Base-by-base conservation (phyloP, 164 flowering plant genomes). In the Houttuynia cordata region DNA sequence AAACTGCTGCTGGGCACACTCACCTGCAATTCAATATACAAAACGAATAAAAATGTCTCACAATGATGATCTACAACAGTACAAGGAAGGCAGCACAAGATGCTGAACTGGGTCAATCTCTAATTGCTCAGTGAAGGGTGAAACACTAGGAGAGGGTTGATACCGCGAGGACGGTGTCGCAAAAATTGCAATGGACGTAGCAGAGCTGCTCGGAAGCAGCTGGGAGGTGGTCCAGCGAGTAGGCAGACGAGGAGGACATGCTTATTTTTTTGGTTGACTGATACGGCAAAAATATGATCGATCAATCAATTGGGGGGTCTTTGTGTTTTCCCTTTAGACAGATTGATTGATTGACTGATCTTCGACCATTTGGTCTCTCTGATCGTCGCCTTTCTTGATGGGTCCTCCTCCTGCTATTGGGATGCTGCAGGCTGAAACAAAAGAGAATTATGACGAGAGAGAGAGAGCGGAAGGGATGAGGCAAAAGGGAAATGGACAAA, bases 161-260 rank as follows among this genome's bases (percentile, higher is more conserved):
- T 87, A 91, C 97, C 76, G 93, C 96, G 64, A 91, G 93, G 74
- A 84, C 87, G 51, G 97, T 91, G 80, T 86, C 81, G 67, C 97
- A 91, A 54, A 77, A 76, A 83, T 78, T 80, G 93, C 97, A 91
- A 62, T 78, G 91, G 85, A 91, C 93, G 60, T 91, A 91, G 70
- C 97, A 87, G 73, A 91, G 95, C 74, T 91, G 93, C 72, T 87
- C 96, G 75, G 89, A 78, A 72, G 80, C 17, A 17, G 49, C 49
- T 12, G 83, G 77, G 79, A 73, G 81, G 81, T 85, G 88, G 87
- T 83, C 88, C 80, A 83, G 78, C 25, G 84, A 72, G 73, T 79
- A 81, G 70, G 82, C 67, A 64, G 91, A 76, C 62, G 88, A 83
- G 67, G 88, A 81, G 57, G 87, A 82, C 87, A 81, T 82, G 20